These are phyloP conservation scores for Mycena filopes DNA, from an alignment of 768 basidiomycete genomes.

Conservation along the genomic window DNA sequence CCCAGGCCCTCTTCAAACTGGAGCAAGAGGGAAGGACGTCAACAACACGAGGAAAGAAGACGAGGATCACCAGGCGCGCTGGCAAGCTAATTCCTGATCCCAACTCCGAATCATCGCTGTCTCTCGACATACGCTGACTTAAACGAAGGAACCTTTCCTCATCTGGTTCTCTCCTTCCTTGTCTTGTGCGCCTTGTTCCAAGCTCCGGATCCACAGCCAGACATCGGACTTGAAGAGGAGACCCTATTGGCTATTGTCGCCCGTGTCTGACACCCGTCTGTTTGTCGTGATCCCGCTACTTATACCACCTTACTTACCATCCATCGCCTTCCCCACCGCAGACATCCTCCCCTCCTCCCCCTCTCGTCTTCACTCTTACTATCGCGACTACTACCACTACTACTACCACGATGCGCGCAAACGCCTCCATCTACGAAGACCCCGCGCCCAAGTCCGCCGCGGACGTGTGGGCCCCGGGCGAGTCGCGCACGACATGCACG, in stretches of 20 bases:
- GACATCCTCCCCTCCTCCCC: background rate
- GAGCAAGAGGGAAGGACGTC: too few species aligned
- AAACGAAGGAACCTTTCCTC: too few species aligned
- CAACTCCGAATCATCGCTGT: too few species aligned
- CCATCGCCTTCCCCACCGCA: background rate
- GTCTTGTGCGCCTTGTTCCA: too few species aligned
- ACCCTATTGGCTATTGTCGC: too few species aligned
- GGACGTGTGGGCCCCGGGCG: conserved; percentile 21
- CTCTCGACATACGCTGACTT: too few species aligned
- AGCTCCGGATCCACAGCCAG: background rate
- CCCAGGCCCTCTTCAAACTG: too few species aligned
- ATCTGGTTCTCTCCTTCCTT: background rate
- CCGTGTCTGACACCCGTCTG: background rate
- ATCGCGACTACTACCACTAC: background rate
- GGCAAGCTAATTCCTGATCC: too few species aligned
- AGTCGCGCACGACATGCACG: conserved; percentile 13
- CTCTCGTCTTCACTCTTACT: background rate
- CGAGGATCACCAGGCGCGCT: too few species aligned
- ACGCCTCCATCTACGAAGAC: conserved; percentile 28
- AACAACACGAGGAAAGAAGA: too few species aligned
- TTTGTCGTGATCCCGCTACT: background rate
- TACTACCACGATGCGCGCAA: conserved; percentile 18
- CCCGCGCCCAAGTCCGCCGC: conserved; percentile 6
- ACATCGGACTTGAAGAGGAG: too few species aligned
- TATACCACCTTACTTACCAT: background rate